Base-by-base conservation (phyloP, 805 yeast genomes). In the Kregervanrija pseudodelftensis region DNA sequence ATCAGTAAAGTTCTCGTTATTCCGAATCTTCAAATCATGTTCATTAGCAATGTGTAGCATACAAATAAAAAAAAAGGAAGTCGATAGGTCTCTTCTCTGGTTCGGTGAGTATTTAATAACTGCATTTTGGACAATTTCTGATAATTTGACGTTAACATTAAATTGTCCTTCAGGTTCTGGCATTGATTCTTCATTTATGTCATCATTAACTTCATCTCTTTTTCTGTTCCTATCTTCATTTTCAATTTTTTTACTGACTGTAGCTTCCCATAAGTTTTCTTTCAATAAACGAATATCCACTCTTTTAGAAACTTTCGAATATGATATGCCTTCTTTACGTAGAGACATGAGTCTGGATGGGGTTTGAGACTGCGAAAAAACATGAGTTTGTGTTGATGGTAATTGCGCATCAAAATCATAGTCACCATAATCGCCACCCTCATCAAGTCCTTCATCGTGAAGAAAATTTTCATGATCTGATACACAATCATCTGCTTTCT, bases 11-110 rank as follows among this genome's bases (percentile, higher is more conserved):
- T 45, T 44, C 5, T 67, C 74, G 9, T 67, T 74, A 48, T 76
- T 74, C 13, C 69, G 66, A 8, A 88, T 72, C 7, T 67, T 58
- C 30, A 88, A 67, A 1, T 90, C 91, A 56, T 85, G 81, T 60
- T 88, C 96, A 58, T 89, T 88, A 11, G 95, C 95, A 51, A 88
- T 67, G 64, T 88, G 96, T 33, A 88, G 65, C 55, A 87, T 64
- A 54, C 95, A 85, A 46, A 88, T 85, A 55, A 88, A 88, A 56
- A 86, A 85, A 61, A 85, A 85, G 63, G 95, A 82, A 1, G 95
- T 87, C 1, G 95, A 83, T 8, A 89, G 63, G 42, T 88, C 95
- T 41, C 72, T 73, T 52, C 71, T 67, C 39, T 79, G 74, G 40
- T 76, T 79, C 8, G 68, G 63, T 0, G 76, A 69, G 58, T 89